Evolutionary conservation across 257 asterid genomes (phyloP).

Genomic region (Nicotiana benthamiana): DNA sequence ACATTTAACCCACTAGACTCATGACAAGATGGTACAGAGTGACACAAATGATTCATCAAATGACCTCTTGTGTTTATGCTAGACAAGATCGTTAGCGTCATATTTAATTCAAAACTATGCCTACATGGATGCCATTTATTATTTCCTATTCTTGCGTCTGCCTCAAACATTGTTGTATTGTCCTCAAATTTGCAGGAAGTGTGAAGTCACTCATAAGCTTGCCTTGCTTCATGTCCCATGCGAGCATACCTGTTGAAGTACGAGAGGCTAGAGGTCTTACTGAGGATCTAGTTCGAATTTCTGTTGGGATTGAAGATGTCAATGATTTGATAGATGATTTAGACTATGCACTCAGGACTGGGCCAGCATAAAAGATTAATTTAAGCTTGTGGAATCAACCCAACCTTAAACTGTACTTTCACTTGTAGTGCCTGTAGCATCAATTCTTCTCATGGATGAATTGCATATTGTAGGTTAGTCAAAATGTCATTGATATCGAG

Average conservation of each 20-base stretch:
- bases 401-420: neutral
- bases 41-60: neutral
- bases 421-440: neutral
- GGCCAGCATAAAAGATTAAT: slow-evolving; percentile 28
- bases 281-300: slow-evolving; percentile 63
- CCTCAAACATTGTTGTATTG: neutral
- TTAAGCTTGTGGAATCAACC: neutral
- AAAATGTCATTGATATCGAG: neutral
- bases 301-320: slow-evolving; percentile 78
- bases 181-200: slow-evolving; percentile 39
- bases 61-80: neutral
- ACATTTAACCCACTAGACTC: neutral
- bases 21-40: neutral
- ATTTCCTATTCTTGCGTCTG: neutral
- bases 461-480: neutral
- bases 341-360: slow-evolving; percentile 57
- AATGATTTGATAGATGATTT: slow-evolving; percentile 72
- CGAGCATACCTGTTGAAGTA: slow-evolving; percentile 57
- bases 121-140: neutral
- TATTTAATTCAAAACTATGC: neutral
- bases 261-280: slow-evolving; percentile 69
- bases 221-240: slow-evolving; percentile 85
- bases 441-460: neutral
- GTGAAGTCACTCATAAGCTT: slow-evolving; percentile 76
- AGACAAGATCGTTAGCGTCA: neutral